Evolutionary conservation across 306 rosid genomes (phyloP), one percentile per base, ranked within the genome.

Genomic region (Inga laurina): DNA sequence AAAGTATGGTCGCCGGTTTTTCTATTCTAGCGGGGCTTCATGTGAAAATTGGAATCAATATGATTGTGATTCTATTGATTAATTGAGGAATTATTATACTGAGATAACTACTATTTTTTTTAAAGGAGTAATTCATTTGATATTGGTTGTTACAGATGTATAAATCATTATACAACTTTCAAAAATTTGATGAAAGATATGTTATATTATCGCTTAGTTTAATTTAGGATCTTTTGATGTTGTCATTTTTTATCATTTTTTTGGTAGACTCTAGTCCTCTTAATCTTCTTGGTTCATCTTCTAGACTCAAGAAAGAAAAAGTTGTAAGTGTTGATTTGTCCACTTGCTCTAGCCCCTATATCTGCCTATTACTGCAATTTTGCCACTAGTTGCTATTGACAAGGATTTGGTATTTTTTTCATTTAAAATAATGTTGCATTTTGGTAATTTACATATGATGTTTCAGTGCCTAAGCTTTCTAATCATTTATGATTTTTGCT

Each of bases 271-370:
- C 76, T 37, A 30, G 78, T 80, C 87, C 90, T 89, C 87, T 83
- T 59, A 59, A 84, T 70, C 90, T 85, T 71, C 94, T 93, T 45
- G 91, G 86, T 80, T 91, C 94, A 43, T 89, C 90, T 85, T 90
- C 91, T 54, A 90, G 86, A 76, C 84, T 45, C 14, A 70, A 32
- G 72, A 90, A 87, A 82, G 95, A 88, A 89, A 88, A 78, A 73
- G 82, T 71, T 56, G 90, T 86, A 78, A 74, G 86, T 67, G 59
- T 80, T 69, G 94, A 95, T 95, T 72, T 78, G 94, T 88, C 45
- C 76, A 34, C 78, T 56, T 83, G 74, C 56, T 78, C 78, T 83
- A 72, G 37, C 74, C 39, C 61, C 16, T 61, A 48, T 69, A 14
- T 74, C 49, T 57, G 39, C 43, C 51, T 71, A n/a, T 52, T 78